phyloP scores from a whole-genome alignment of 257 asterid genomes.

The Petunia axillaris region DNA sequence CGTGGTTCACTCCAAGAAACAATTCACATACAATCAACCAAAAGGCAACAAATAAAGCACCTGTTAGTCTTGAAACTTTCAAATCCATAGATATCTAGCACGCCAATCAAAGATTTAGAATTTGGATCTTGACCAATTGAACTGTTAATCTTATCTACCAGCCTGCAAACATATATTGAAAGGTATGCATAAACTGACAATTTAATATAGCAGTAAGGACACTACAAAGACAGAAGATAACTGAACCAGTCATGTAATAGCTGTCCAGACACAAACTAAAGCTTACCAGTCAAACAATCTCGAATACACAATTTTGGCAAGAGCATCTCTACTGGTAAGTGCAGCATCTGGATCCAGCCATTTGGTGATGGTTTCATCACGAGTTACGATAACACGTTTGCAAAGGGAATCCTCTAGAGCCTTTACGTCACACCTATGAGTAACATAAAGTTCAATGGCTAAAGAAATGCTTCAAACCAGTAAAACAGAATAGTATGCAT shows the following conservation, averaged over 20 bases:
- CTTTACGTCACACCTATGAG: conserved; percentile 86
- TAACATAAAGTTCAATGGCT: conserved; percentile 23
- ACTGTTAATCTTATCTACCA: conserved; percentile 52
- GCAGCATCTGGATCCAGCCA: conserved; percentile 97
- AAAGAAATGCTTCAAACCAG: conserved; percentile 9
- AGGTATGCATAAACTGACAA: conserved; percentile 4
- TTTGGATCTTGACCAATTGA: conserved; percentile 58
- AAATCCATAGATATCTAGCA: conserved; percentile 61
- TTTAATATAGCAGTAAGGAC: background rate
- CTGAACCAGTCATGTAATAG: conserved; percentile 3
- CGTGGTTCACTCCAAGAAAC: conserved; percentile 13
- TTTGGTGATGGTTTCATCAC: conserved; percentile 93
- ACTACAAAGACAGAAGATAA: background rate
- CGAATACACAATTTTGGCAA: conserved; percentile 91
- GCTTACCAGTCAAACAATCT: conserved; percentile 94
- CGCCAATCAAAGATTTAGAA: conserved; percentile 53
- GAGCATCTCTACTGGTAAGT: conserved; percentile 85
- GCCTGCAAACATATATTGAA: conserved; percentile 42
- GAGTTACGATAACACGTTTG: conserved; percentile 92
- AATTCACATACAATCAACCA: conserved; percentile 27
- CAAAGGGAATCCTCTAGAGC: conserved; percentile 95
- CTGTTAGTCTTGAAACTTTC: conserved; percentile 71
- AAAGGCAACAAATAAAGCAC: conserved; percentile 53
- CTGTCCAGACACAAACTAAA: conserved; percentile 25
- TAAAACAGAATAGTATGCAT: conserved; percentile 18